phyloP scores from a whole-genome alignment of 2,329 filamentous ascomycete genomes.

The Penicillium hordei region DNA sequence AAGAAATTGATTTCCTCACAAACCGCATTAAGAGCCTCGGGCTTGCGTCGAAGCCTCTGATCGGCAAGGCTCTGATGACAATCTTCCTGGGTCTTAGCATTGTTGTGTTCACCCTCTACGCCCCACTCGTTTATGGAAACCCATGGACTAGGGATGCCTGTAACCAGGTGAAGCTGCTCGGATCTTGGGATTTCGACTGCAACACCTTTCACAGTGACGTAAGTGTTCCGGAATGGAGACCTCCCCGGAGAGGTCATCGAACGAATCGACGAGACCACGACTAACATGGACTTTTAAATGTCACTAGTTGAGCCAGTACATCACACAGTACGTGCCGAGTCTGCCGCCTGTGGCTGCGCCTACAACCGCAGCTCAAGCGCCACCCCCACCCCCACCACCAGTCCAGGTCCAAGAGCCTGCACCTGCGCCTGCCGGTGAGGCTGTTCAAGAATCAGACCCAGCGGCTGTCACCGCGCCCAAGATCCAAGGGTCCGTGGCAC shows the following conservation, averaged over 20 bases:
- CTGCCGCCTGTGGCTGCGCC: conserved; percentile 22
- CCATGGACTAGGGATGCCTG: conserved; percentile 89
- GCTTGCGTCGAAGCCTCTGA: conserved; percentile 65
- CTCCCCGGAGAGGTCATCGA: conserved; percentile 32
- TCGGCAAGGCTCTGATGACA: conserved; percentile 73
- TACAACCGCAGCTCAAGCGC: conserved; percentile 23
- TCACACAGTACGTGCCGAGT: conserved; percentile 30
- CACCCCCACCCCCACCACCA: conserved; percentile 13
- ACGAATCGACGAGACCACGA: conserved; percentile 16
- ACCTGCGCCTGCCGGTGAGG: conserved; percentile 13
- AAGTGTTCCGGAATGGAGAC: conserved; percentile 54
- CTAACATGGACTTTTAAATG: conserved; percentile 25
- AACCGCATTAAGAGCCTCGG: conserved; percentile 69
- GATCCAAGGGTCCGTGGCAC: conserved; percentile 66
- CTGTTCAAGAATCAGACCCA: conserved; percentile 20
- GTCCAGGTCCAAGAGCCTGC: conserved; percentile 22
- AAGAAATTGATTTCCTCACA: conserved; percentile 82
- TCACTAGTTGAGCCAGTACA: conserved; percentile 42
- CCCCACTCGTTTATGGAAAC: conserved; percentile 89
- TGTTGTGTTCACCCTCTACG: conserved; percentile 77
- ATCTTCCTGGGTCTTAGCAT: conserved; percentile 72
- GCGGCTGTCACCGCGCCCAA: conserved; percentile 24
- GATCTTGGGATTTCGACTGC: conserved; percentile 96
- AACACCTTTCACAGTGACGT: conserved; percentile 86
- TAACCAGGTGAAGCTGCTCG: conserved; percentile 80